Evolutionary conservation across 176 grass and related monocot species (phyloP).

Genomic region (Oryza brachyantha): DNA sequence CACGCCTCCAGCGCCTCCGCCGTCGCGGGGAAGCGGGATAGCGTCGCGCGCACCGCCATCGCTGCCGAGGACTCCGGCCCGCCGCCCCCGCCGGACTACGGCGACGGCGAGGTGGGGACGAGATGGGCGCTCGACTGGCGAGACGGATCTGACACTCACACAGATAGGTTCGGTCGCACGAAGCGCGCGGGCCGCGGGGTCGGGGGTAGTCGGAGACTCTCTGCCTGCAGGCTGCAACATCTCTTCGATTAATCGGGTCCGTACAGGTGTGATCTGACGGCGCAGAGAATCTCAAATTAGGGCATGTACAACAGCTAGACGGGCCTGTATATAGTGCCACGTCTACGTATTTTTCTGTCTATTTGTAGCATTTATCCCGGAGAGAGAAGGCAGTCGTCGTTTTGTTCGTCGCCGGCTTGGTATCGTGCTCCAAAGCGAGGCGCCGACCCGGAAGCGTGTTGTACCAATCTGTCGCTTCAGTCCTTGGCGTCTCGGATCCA

Average conservation of each 20-base stretch:
- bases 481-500: no score
- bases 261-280: conserved; percentile 14
- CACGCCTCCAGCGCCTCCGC: conserved; percentile 47
- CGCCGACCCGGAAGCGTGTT: no score
- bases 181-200: not conserved
- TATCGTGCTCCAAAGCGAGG: no score
- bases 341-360: no score
- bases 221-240: no score
- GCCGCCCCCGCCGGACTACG: not conserved
- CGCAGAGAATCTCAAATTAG: not conserved
- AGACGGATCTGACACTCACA: conserved; percentile 4
- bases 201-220: not conserved
- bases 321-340: no score
- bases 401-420: no score
- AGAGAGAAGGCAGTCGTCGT: no score
- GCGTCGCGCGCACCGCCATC: conserved; percentile 76
- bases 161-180: not conserved
- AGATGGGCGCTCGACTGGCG: not conserved
- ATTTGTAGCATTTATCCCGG: no score
- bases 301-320: no score
- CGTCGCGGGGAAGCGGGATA: conserved; percentile 66
- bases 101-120: not conserved
- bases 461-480: no score
- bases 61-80: not conserved
- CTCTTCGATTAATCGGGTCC: not conserved